Base-by-base conservation (phyloP, 768 basidiomycete species). In the Saitozyma sp. region DNA sequence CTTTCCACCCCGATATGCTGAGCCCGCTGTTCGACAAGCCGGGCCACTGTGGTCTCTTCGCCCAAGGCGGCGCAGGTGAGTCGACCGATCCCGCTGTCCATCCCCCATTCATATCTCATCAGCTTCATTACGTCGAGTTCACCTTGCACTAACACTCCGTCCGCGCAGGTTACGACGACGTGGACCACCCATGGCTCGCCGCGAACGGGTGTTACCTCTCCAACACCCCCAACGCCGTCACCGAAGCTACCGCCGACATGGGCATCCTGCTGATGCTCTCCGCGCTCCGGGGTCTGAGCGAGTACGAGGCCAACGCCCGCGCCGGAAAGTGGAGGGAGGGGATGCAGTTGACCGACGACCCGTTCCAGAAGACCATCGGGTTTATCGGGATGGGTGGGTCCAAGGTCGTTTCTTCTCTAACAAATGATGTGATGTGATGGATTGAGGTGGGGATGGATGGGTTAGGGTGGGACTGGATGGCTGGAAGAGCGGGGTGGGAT, bases 381-480 rank as follows among this genome's bases (percentile, higher is more conserved):
- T 29, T 29, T 29, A 29, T 29, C 5, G 29, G 29, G 29, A 29
- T 29, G 29, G 29, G 29, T 29, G 29, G 29, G 29, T 29, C 81
- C 81, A 66, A 80, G 81, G 20, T 63, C 64, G 9, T 66, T 75
- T 42, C 38, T 66, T 65, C 89, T 91, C 69, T 79, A 88, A 19
- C 86, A 86, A 1, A 85, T 85, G 0, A 46, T 17, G 45, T 13
- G 45, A 11, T 46, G 45, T 13, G 13, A 17, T 17, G 13, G 14
- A 2, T 88, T 0, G 84, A 88, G 69, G 84, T 29, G 29, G 29
- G 29, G 29, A 5, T 29, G 5, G 2, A 29, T 2, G 29, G 29
- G 29, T 5, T 29, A 5, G 2, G 29, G 29, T 29, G 29, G 29
- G 29, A 29, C 5, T 29, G 29, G 5, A 29, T 29, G 29, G 29